Evolutionary conservation across 805 yeast species (phyloP).

Genomic region (Metschnikowia hibisci): DNA sequence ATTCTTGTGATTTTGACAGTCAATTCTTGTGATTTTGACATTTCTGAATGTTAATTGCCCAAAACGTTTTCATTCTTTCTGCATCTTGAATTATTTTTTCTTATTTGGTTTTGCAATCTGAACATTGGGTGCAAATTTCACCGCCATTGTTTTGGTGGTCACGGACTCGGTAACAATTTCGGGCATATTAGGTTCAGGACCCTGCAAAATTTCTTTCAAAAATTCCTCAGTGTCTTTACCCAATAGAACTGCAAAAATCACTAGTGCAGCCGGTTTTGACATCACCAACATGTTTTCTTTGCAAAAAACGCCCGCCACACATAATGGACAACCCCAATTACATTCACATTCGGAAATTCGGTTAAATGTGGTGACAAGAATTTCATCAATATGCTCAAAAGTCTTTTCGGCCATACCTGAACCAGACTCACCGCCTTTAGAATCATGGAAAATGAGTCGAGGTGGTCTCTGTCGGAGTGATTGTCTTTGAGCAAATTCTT

Average conservation of each 20-base stretch:
- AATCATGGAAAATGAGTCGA: conserved; percentile 76
- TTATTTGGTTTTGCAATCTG: conserved; percentile 26
- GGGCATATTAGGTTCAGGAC: conserved; percentile 78
- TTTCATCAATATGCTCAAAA: conserved; percentile 69
- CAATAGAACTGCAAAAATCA: conserved; percentile 59
- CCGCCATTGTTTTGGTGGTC: conserved; percentile 48
- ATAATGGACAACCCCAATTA: conserved; percentile 78
- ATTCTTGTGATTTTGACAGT: too few species aligned
- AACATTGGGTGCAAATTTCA: conserved; percentile 60
- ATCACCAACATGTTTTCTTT: conserved; percentile 77
- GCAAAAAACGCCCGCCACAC: conserved; percentile 82
- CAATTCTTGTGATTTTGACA: not conserved
- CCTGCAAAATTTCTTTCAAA: conserved; percentile 49
- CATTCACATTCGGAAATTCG: conserved; percentile 64
- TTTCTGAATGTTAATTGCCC: not conserved
- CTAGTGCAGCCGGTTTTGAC: conserved; percentile 79
- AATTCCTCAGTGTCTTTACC: conserved; percentile 49
- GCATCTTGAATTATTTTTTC: conserved; percentile 4
- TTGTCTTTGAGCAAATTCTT: conserved; percentile 80
- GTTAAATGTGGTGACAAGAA: conserved; percentile 56
- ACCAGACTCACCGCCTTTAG: conserved; percentile 76
- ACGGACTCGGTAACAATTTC: conserved; percentile 65
- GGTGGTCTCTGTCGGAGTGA: conserved; percentile 79
- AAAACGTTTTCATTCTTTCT: too few species aligned
- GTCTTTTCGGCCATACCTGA: conserved; percentile 78